Conservation (phyloP, 164 flowering plant species). For the Magnolia sinica region DNA sequence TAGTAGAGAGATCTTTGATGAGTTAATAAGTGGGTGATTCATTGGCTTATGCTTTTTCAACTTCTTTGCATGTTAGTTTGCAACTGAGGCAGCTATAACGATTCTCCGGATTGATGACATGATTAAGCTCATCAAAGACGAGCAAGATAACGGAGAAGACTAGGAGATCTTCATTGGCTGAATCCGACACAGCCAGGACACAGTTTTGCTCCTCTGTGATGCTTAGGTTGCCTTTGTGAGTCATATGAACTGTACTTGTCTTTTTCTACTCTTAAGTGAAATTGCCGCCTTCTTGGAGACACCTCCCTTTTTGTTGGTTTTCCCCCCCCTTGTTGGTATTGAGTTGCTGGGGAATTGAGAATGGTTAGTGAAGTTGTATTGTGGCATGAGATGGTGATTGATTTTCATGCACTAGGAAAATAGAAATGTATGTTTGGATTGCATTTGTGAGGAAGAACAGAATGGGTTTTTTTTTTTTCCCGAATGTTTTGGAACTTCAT, state of each 20-base stretch:
- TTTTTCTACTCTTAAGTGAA: too few relatives aligned
- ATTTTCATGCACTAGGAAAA: not conserved
- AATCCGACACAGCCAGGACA: not conserved
- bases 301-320: not conserved
- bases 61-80: constrained; percentile 53
- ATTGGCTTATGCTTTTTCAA: not conserved
- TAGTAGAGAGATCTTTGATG: too few relatives aligned
- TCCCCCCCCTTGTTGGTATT: not conserved
- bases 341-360: not conserved
- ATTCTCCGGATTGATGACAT: constrained; percentile 96
- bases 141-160: constrained; percentile 45
- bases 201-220: not conserved
- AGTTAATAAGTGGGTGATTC: not conserved
- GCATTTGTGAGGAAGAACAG: not conserved
- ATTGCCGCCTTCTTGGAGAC: not conserved
- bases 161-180: not conserved
- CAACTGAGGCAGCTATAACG: constrained; percentile 98
- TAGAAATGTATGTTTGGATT: not conserved
- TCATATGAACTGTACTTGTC: not conserved
- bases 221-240: not conserved
- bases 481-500: too few relatives aligned
- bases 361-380: not conserved
- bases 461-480: too few relatives aligned
- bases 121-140: constrained; percentile 93
- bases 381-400: not conserved